Evolutionary conservation across 139 green algal genomes (phyloP), one percentile per base, ranked within the genome.

Genomic region (Astrephomene gubernaculifera): DNA sequence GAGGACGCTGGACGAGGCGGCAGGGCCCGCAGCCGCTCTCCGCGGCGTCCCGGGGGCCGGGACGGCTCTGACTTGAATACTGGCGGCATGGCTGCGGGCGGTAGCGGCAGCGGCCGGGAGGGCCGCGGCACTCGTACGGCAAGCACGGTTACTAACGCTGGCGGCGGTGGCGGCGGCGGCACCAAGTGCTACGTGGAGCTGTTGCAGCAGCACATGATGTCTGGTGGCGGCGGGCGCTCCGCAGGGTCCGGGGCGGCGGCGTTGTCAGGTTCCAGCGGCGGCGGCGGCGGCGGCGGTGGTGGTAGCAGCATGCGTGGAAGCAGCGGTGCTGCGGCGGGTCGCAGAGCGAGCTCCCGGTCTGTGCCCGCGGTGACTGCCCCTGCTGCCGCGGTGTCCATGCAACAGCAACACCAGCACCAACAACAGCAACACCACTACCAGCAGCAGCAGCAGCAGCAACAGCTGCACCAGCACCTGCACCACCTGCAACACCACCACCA

Each of bases 131-230:
- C n/a, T n/a, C n/a, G n/a, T n/a, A n/a, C n/a, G n/a, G n/a, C n/a
- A n/a, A n/a, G n/a, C n/a, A n/a, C n/a, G n/a, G 49, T 17, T 57
- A 57, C 49, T 57, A 17, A 12, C 63, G 63, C 31, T 22, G 63
- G 71, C 12, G 17, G n/a, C 44, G 70, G 29, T n/a, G 27, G 41
- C 43, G 43, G 29, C 52, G 44, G 6, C 31, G 49, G 29, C n/a
- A 44, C 49, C 22, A 81, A 52, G 19, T 35, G 72, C 38, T 71
- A 71, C 38, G 54, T 38, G 54, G 49, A 70, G 7, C 52, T 70
- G 21, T 39, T 54, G 4, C 57, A 82, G 35, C 53, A 82, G 38
- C 53, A 71, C 74, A 70, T 71, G 49, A 70, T 71, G 49, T 14
- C 54, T 2, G 52, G 31, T 57, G 68, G 2, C 35, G 39, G 39